Evolutionary conservation across 805 yeast genomes (phyloP).

Genomic region (Priceomyces carsonii): DNA sequence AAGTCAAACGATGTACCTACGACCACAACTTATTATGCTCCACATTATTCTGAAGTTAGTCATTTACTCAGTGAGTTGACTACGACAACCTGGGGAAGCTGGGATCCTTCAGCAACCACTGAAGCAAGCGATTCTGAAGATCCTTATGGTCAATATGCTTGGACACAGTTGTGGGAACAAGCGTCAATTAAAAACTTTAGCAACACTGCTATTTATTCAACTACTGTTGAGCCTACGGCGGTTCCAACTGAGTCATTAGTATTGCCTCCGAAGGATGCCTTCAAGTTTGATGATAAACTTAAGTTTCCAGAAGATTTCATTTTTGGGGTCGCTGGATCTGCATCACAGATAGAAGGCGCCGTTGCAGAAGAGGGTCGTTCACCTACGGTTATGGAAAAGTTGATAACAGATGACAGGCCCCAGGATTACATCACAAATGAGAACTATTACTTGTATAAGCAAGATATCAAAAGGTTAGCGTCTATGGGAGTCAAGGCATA

Average conservation of each 20-base stretch:
- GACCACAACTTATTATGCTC: slow-evolving; percentile 8
- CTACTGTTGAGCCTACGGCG: slow-evolving; percentile 18
- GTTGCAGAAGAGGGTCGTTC: slow-evolving; percentile 31
- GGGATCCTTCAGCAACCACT: slow-evolving; percentile 13
- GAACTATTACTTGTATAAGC: slow-evolving; percentile 32
- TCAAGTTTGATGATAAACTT: slow-evolving; percentile 12
- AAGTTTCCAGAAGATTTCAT: slow-evolving; percentile 17
- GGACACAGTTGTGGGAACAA: slow-evolving; percentile 17
- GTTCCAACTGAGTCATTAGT: slow-evolving; percentile 14
- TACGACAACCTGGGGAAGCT: slow-evolving; percentile 19
- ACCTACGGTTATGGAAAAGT: slow-evolving; percentile 29
- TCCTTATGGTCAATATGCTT: slow-evolving; percentile 22
- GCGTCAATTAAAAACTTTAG: slow-evolving; percentile 14
- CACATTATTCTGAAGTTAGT: slow-evolving; percentile 7
- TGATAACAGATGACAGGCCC: slow-evolving; percentile 12
- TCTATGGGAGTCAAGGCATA: slow-evolving; percentile 31
- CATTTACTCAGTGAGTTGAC: slow-evolving; percentile 5
- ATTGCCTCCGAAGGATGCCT: slow-evolving; percentile 18
- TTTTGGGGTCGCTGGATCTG: slow-evolving; percentile 33
- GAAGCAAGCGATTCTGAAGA: slow-evolving; percentile 17
- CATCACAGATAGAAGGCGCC: slow-evolving; percentile 39
- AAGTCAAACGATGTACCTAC: slow-evolving; percentile 3
- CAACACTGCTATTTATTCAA: slow-evolving; percentile 13
- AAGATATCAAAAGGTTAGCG: slow-evolving; percentile 30
- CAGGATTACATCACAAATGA: slow-evolving; percentile 27